A percentile compares a stretch with the other conserved stretches of the same genome.
These are phyloP conservation scores for Phaseolus coccineus DNA, from an alignment of 331 rosid genomes.

Conservation along the genomic window DNA sequence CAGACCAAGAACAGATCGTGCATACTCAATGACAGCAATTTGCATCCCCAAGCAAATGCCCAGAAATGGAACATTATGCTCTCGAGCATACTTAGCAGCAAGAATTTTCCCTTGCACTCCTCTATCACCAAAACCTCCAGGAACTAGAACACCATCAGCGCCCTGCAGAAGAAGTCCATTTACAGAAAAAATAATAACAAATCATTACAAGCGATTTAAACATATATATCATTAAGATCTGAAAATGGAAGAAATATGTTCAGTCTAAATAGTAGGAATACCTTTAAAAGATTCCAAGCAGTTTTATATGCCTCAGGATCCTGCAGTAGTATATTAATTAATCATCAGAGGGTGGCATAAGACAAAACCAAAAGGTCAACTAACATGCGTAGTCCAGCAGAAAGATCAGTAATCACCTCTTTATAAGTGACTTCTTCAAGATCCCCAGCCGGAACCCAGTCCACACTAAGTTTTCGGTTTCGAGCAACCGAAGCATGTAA, in stretches of 20 bases:
- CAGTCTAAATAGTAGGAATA: constrained; percentile 40
- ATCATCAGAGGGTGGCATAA: constrained; percentile 25
- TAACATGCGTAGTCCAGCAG: constrained; percentile 11
- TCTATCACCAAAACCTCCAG: constrained; percentile 97
- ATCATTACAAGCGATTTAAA: constrained; percentile 14
- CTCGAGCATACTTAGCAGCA: constrained; percentile 90
- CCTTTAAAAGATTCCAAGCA: constrained; percentile 94
- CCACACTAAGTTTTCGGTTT: constrained; percentile 71
- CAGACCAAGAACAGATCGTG: constrained; percentile 83
- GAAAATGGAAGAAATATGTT: constrained; percentile 21
- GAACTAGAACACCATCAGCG: constrained; percentile 89
- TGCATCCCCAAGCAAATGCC: constrained; percentile 98
- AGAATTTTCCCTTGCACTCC: constrained; percentile 94
- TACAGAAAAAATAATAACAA: constrained; percentile 5
- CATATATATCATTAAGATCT: background rate
- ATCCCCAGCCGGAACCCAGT: constrained; percentile 91
- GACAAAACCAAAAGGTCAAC: background rate
- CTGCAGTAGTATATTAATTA: constrained; percentile 47
- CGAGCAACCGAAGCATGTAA: constrained; percentile 82
- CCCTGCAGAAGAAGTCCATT: constrained; percentile 58
- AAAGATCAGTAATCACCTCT: constrained; percentile 60
- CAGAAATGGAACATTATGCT: constrained; percentile 75
- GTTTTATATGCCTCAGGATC: constrained; percentile 68
- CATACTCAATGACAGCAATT: constrained; percentile 88
- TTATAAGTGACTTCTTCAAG: constrained; percentile 73